Conservation (phyloP, 2,329 filamentous ascomycete genomes). For the Xylaria sp. region DNA sequence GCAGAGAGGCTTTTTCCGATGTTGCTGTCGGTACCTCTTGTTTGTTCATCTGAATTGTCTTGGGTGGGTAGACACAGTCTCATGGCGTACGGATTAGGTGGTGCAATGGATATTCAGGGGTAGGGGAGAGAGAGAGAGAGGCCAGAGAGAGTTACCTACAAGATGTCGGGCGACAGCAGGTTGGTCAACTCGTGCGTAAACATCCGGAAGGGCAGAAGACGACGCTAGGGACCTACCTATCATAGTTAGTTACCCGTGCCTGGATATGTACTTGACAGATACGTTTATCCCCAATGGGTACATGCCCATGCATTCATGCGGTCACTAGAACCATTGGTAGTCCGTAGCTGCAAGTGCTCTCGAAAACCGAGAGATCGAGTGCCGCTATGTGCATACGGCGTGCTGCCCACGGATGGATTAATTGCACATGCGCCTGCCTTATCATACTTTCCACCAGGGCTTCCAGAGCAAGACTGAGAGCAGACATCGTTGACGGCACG, state of each 20-base stretch:
- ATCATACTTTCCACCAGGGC: too few species aligned
- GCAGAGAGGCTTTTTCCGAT: constrained; percentile 34
- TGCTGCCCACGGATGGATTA: too few species aligned
- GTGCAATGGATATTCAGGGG: not conserved
- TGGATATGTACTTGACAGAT: not conserved
- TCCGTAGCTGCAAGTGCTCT: not conserved
- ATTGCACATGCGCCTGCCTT: too few species aligned
- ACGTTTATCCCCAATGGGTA: not conserved
- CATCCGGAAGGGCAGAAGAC: not conserved
- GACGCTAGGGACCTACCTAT: not conserved
- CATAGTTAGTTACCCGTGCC: not conserved
- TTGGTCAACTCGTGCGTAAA: too few species aligned
- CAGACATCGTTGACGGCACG: too few species aligned
- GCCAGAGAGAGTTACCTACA: too few species aligned
- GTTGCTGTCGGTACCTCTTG: constrained; percentile 39
- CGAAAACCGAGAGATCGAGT: too few species aligned
- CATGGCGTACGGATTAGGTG: not conserved
- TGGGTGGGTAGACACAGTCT: not conserved
- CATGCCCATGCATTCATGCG: not conserved
- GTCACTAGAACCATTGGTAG: not conserved
- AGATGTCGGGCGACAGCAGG: too few species aligned
- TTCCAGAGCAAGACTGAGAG: too few species aligned
- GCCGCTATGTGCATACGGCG: too few species aligned
- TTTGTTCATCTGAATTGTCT: constrained; percentile 13
- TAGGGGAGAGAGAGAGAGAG: not conserved